These are phyloP conservation scores for Peronospora destructor DNA, from an alignment of 352 stramenopile species.

Conservation along the genomic window DNA sequence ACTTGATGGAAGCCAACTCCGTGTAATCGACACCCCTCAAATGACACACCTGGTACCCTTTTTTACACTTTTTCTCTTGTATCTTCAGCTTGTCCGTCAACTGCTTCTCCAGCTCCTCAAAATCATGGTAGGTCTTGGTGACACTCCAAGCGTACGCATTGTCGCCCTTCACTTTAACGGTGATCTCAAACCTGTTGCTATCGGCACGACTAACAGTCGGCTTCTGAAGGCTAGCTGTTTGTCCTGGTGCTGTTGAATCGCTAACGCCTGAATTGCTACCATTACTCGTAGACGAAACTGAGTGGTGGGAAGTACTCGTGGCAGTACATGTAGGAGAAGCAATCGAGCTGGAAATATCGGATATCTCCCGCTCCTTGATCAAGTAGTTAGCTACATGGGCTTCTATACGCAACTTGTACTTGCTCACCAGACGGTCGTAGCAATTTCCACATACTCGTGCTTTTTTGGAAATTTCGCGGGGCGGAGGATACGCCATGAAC, in stretches of 20 bases:
- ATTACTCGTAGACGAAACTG: constrained; percentile 10
- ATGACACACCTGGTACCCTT: constrained; percentile 36
- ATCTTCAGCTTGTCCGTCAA: constrained; percentile 57
- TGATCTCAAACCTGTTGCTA: constrained; percentile 47
- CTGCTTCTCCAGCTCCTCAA: constrained; percentile 61
- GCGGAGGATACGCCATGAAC: constrained; percentile 69
- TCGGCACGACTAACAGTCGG: constrained; percentile 11
- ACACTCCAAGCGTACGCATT: constrained; percentile 55
- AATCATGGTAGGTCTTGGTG: constrained; percentile 63
- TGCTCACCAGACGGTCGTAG: constrained; percentile 52
- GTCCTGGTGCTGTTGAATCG: constrained; percentile 1
- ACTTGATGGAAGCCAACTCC: constrained; percentile 43
- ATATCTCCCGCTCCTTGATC: constrained; percentile 34
- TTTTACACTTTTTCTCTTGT: constrained; percentile 63
- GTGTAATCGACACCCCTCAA: constrained; percentile 70
- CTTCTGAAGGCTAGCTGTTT: constrained; percentile 7
- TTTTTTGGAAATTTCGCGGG: constrained; percentile 54
- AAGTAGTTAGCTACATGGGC: constrained; percentile 70
- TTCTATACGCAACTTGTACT: constrained; percentile 62
- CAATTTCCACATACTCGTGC: constrained; percentile 58
- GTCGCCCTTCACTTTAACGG: constrained; percentile 52
- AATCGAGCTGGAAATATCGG: constrained; percentile 21
- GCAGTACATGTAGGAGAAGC: constrained; percentile 3
- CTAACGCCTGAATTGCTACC: constrained; percentile 4
- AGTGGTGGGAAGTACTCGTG: constrained; percentile 5